phyloP scores from a whole-genome alignment of 345 rosid genomes.

The Gossypium turneri region DNA sequence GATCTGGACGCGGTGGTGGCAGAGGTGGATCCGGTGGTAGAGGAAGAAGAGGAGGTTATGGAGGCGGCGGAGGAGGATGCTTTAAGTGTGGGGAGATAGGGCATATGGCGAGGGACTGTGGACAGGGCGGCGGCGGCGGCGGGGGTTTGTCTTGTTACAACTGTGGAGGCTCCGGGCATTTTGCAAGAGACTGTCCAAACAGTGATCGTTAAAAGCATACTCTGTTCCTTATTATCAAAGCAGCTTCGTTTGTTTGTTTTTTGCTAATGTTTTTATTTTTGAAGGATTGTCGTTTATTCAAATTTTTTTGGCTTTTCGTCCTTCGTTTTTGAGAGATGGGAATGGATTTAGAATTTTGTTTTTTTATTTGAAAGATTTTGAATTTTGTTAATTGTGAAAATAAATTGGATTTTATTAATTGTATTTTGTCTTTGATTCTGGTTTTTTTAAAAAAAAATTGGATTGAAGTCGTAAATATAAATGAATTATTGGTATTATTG shows the following conservation, averaged over 20 bases:
- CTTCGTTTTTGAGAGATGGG: conserved; percentile 7
- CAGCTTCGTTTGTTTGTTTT: neutral
- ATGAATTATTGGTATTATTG: no score
- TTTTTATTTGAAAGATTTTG: no score
- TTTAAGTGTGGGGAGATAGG: conserved; percentile 33
- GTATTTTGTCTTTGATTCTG: no score
- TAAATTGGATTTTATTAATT: no score
- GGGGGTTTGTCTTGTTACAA: conserved; percentile 57
- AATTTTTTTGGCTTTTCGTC: neutral
- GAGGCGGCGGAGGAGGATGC: conserved; percentile 22
- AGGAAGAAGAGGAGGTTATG: conserved; percentile 21
- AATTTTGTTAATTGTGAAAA: no score
- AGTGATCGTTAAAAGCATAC: conserved; percentile 26
- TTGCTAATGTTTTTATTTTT: neutral
- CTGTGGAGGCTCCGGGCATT: conserved; percentile 82
- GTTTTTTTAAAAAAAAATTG: no score
- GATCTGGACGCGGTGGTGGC: conserved; percentile 44
- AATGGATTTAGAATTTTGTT: conserved; percentile 13
- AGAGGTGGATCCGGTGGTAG: conserved; percentile 25
- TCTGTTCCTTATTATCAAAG: neutral
- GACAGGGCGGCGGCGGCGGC: conserved; percentile 38
- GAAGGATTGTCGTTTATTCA: neutral
- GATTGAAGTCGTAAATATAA: no score
- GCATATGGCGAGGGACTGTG: conserved; percentile 26
- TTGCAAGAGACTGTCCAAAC: conserved; percentile 78